Conservation (phyloP, 2,329 filamentous ascomycete genomes). For the Microdochium bolleyi region DNA sequence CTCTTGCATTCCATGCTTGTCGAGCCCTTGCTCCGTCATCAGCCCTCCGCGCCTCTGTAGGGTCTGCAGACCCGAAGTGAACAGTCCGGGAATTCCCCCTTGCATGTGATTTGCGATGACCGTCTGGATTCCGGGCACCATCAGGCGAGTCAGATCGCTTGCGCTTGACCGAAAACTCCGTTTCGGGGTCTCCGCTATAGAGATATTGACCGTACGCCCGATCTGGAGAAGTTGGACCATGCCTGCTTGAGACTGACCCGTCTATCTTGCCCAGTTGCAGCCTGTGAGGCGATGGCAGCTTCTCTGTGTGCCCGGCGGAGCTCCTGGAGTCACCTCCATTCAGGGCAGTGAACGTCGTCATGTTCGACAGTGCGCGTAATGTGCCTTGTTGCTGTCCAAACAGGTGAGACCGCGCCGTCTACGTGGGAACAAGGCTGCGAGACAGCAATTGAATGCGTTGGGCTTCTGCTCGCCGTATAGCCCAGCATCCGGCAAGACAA, state of each 20-base stretch:
- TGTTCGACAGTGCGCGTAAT: conserved; percentile 5
- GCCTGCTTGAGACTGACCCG: conserved; percentile 8
- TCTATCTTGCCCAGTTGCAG: conserved; percentile 13
- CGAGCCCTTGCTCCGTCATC: conserved; percentile 2
- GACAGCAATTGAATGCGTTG: too few relatives aligned
- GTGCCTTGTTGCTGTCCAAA: neutral
- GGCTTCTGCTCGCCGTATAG: too few relatives aligned
- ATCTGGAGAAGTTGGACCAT: neutral
- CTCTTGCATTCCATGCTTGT: neutral
- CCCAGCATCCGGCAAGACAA: too few relatives aligned
- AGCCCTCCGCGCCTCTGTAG: conserved; percentile 2
- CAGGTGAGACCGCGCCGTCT: neutral
- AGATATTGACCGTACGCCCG: neutral
- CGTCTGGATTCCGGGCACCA: conserved; percentile 30
- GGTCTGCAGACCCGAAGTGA: conserved; percentile 11
- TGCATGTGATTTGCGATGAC: conserved; percentile 35
- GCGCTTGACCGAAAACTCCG: neutral
- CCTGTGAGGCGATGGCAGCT: conserved; percentile 13
- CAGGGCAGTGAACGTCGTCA: conserved; percentile 23
- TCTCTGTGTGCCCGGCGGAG: conserved; percentile 12
- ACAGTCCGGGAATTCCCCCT: conserved; percentile 32
- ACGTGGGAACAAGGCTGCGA: too few relatives aligned
- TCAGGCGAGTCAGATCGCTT: neutral
- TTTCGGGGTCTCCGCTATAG: neutral
- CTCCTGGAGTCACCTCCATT: conserved; percentile 21